Base-by-base conservation (phyloP, 2,329 filamentous ascomycete species). In the Apiospora koreana region DNA sequence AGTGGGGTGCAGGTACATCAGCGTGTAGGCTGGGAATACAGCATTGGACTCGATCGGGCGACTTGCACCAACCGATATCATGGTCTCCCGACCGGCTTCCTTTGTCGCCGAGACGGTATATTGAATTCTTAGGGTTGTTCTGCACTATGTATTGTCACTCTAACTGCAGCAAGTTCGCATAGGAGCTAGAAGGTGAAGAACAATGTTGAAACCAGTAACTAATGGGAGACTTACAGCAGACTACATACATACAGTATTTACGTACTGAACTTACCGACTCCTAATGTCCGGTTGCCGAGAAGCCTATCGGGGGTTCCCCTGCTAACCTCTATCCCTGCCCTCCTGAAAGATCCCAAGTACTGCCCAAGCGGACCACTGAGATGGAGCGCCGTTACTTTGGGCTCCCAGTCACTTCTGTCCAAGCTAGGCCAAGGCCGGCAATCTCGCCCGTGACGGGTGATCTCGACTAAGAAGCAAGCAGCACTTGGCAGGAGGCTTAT, bases 371-470 rank as follows among this genome's bases (percentile, higher is more conserved):
- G 50, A 12, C 50, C 50, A 62, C 28, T 62, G 31, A 35, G 28
- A 35, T 35, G 28, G 50, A 35, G 50, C 9, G 28, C 50, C 50
- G 50, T 62, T 62, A 35, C 28, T 35, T 35, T 18, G 28, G 50
- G 28, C 18, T 62, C 28, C 7, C 50, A n/a, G 35, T 62, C 50
- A 62, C 28, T 23, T 14, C 50, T 28, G 50, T 21, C 31, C 54
- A 62, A n/a, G 16, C 54, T 62, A 62, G 28, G 54, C 54, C 54
- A 62, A 62, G 54, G 54, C 54, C 54, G 54, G 54, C 54, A 38
- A 38, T 62, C 54, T 38, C 28, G 54, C 28, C 54, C 54, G 54
- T 38, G 54, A 38, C 31, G 18, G 54, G 31, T 31, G 31, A 58
- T 58, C 50, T 31, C 50, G 50, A 58, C 50, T 31, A 31, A 21